Base-by-base conservation (phyloP, 148 eudicot species). In the Rhododendron kiyosumense region DNA sequence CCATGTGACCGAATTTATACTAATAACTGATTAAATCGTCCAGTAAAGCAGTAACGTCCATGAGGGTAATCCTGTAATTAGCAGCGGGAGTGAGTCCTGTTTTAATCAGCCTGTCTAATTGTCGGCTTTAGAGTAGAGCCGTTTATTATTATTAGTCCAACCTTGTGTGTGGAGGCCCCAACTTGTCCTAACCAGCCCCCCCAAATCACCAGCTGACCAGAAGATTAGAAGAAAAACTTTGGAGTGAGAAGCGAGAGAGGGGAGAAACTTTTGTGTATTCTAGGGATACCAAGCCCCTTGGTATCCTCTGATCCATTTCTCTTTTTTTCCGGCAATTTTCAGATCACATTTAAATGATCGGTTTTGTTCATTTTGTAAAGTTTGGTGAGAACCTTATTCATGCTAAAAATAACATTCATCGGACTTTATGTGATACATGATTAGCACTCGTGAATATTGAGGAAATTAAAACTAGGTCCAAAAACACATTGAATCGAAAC, bases 141-240 rank as follows among this genome's bases (percentile, higher is more conserved):
- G 49, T 30, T 78, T 78, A 77, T 10, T 18, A 77, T 1, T 36
- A 41, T 22, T 59, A n/a, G n/a, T n/a, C 65, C 65, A 59, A 57
- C 59, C 41, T n/a, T 63, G 52, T 45, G 51, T 74, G 81, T 52
- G 81, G 67, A 41, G 61, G 83, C 88, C 86, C 84, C 85, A 34
- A 79, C 49, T 67, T 57, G 79, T 61, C 71, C 81, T 15, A 14
- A 48, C 71, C 80, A 81, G 67, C 80, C 41, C 11, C 81, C 49
- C 76, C 18, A 59, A 65, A 65, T 7, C 30, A 0, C 76, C 76
- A 69, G 73, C 69, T 57, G 57, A 65, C 78, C 36, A 78, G 59
- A 78, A 3, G 30, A 2, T 43, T 9, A 8, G 38, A 36, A 36
- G 3, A 81, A 81, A 67, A 10, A 24, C 20, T 0, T 63, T 63